phyloP scores from a whole-genome alignment of 129 eudicot species.

The Flaveria robusta region DNA sequence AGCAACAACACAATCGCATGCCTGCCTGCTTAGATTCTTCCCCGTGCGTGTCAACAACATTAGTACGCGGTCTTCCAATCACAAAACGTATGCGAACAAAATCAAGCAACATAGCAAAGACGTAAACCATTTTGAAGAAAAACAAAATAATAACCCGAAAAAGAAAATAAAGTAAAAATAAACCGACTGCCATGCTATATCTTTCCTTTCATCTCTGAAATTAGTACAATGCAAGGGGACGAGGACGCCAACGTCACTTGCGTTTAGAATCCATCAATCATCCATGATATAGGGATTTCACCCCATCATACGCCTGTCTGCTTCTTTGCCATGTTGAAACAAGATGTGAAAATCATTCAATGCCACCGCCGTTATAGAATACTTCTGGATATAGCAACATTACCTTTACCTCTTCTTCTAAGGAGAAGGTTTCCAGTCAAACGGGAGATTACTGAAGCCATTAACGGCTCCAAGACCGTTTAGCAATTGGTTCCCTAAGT shows the following conservation, averaged over 20 bases:
- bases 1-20: conserved; percentile 23
- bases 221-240: conserved; percentile 46
- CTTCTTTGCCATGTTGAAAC: conserved; percentile 31
- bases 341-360: conserved; percentile 20
- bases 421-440: conserved; percentile 92
- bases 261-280: conserved; percentile 15
- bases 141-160: conserved; percentile 18
- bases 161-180: background rate
- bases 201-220: conserved; percentile 52
- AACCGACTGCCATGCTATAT: conserved; percentile 45
- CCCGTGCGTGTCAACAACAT: conserved; percentile 30
- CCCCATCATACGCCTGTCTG: conserved; percentile 19
- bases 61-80: conserved; percentile 24
- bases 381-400: conserved; percentile 4
- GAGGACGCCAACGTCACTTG: conserved; percentile 26
- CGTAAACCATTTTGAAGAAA: conserved; percentile 39
- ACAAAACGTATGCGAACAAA: conserved; percentile 35
- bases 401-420: conserved; percentile 24
- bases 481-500: conserved; percentile 67
- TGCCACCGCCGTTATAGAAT: conserved; percentile 26
- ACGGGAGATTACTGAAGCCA: conserved; percentile 79
- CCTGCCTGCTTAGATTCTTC: conserved; percentile 24
- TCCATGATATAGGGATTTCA: conserved; percentile 12
- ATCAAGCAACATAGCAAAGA: conserved; percentile 38
- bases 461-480: conserved; percentile 86